Evolutionary conservation across 768 basidiomycete genomes (phyloP), one percentile per base, ranked within the genome.

Genomic region (Pleurotus cornucopiae): DNA sequence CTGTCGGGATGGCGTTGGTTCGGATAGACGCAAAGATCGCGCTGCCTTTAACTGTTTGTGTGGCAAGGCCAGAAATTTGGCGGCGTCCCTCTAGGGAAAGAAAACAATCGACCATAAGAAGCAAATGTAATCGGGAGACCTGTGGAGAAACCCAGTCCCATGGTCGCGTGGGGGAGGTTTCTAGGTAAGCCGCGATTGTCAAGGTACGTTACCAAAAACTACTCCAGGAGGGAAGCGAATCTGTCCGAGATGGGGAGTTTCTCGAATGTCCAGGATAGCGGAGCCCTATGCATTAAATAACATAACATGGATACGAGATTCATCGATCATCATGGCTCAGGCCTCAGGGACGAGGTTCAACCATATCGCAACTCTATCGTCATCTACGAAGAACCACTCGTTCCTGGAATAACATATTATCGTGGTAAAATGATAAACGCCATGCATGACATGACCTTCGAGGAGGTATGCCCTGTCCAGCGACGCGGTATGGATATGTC

Each of bases 31-130:
- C 62, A 60, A 64, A 63, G 57, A 62, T 61, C 62, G 66, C 53
- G 39, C 44, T 52, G 68, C 68, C 72, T 77, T 76, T 76, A 76
- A 75, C 67, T 67, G 64, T 70, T 70, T 64, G 59, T 41, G 54
- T 30, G 62, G 54, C 58, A 58, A 60, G 60, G 58, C 54, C 23
- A 51, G 56, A 34, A 34, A 34, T 34, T 34, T 9, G 47, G 48
- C 49, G 43, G 52, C 52, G 48, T 49, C 48, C 48, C 47, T 34
- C 30, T 55, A 25, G 53, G 60, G 38, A 55, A 55, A 55, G 48
- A n/a, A 41, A 54, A 46, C 49, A 58, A 49, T 21, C 44, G 25
- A 46, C 48, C 55, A 49, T 38, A 61, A 57, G 54, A 59, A 58
- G 59, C 23, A 57, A 60, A 58, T 61, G 51, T 44, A 54, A 58